Base-by-base conservation (phyloP, 139 green algal genomes). In the Picochlorum sp. region DNA sequence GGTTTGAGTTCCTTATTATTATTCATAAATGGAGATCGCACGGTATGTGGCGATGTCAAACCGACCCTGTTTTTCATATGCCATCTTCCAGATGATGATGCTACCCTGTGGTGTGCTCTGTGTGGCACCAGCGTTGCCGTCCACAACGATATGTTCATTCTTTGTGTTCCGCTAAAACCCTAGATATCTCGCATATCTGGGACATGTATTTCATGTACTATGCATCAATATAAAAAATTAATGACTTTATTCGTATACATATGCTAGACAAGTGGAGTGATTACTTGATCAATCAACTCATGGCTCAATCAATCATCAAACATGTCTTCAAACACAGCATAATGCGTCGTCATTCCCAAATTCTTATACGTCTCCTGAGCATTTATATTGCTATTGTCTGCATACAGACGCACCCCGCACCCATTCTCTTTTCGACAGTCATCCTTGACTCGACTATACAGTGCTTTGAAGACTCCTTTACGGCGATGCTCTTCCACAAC, bases 261-360 rank as follows among this genome's bases (percentile, higher is more conserved):
- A 41, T 41, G 34, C 34, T 41, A 0, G 34, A 10, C 0, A 41
- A 1, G 26, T 30, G 26, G 8, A 10, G 16, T 6, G 10, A 52
- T 52, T 2, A 23, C 16, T 20, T n/a, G 16, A 6, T n/a, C 2
- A 16, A 26, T 26, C 24, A 26, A 26, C n/a, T n/a, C 23, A 24
- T 24, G 24, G 24, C 24, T 26, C 24, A 26, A 26, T n/a, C n/a
- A n/a, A n/a, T 26, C 24, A 26, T 3, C 11, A n/a, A n/a, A 52
- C 47, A 52, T 52, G 18, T 71, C 28, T 20, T 73, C 66, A 66
- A 73, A 73, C 16, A 73, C 56, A 10, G 16, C 11, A 56, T 73
- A 60, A 16, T 68, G 57, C 7, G 23, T 51, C n/a, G 20, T 59
- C 66, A 73, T 73, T 49, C 66, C 66, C 66, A 73, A 7, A 24